A percentile compares a stretch with the other conserved stretches of the same genome.
These are phyloP conservation scores for Paramecium sonneborni DNA, from an alignment of 73 alveolate species.

Conservation along the genomic window DNA sequence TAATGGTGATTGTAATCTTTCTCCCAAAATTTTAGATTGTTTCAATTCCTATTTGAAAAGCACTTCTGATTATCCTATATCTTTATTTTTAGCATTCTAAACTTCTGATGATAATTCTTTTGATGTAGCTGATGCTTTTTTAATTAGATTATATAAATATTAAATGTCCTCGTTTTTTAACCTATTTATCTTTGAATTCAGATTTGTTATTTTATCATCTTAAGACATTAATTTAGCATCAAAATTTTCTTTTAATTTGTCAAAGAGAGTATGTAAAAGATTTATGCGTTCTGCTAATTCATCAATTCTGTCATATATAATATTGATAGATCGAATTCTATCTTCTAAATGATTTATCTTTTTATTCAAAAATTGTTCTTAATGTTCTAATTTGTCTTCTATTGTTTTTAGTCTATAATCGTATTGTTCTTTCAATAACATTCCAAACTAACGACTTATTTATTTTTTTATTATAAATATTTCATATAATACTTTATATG, in stretches of 20 bases:
- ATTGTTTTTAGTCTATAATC: neutral
- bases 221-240: neutral
- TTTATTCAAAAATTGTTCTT: neutral
- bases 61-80: neutral
- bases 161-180: neutral
- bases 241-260: neutral
- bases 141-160: neutral
- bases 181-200: neutral
- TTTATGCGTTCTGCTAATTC: neutral
- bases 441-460: neutral
- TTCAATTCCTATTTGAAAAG: neutral
- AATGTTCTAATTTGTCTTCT: neutral
- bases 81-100: neutral
- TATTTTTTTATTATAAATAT: neutral
- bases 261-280: neutral
- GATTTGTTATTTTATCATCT: neutral
- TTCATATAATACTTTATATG: too few species aligned
- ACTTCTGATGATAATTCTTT: neutral
- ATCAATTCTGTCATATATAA: neutral
- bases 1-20: too few species aligned
- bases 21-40: neutral
- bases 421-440: neutral
- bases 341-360: neutral
- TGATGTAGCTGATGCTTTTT: neutral
- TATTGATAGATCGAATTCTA: neutral